phyloP scores from a whole-genome alignment of 306 rosid genomes.

The Casuarina equisetifolia region DNA sequence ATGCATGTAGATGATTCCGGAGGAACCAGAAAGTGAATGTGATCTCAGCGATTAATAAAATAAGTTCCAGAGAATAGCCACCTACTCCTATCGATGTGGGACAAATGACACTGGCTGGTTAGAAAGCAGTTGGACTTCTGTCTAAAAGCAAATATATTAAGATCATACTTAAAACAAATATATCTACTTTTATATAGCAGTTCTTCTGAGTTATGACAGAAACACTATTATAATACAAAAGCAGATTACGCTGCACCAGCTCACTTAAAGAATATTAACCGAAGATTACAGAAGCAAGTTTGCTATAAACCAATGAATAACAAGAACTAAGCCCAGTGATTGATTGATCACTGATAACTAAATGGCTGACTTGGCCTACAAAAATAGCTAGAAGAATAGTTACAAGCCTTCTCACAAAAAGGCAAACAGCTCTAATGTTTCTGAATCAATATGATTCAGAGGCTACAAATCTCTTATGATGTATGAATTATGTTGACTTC shows the following conservation, averaged over 20 bases:
- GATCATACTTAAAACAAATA: no score
- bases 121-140: no score
- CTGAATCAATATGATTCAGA: conserved; percentile 1
- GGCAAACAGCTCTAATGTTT: no score
- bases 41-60: no score
- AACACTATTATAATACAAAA: background rate
- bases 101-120: no score
- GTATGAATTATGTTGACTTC: background rate
- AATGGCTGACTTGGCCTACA: conserved; percentile 9
- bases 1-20: no score
- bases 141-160: no score
- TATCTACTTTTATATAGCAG: background rate
- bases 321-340: conserved; percentile 20
- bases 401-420: conserved; percentile 27
- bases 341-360: conserved; percentile 26
- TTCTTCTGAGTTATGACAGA: background rate
- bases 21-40: no score
- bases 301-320: conserved; percentile 18
- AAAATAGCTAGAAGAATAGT: conserved; percentile 11
- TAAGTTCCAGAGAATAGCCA: no score
- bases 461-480: conserved; percentile 14
- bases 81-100: no score
- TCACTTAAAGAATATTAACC: conserved; percentile 10
- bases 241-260: background rate
- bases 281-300: conserved; percentile 16